phyloP scores from a whole-genome alignment of 441 rosid genomes.

The Monsonia emarginata region DNA sequence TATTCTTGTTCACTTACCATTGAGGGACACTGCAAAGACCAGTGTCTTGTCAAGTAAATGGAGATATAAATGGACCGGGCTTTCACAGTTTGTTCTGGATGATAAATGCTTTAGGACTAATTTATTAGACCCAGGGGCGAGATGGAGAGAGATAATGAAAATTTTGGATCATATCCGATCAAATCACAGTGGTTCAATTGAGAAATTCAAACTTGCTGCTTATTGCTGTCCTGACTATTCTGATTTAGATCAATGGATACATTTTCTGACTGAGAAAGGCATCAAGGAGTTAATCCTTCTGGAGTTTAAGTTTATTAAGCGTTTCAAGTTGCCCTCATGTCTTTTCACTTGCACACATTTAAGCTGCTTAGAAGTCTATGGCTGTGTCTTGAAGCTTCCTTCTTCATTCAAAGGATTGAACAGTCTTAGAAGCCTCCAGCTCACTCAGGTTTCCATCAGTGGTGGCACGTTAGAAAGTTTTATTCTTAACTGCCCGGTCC shows the following conservation, averaged over 20 bases:
- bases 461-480: conserved; percentile 19
- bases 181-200: conserved; percentile 19
- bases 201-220: conserved; percentile 23
- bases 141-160: conserved; percentile 20
- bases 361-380: conserved; percentile 16
- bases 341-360: conserved; percentile 24
- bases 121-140: neutral
- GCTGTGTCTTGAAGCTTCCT: conserved; percentile 24
- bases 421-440: conserved; percentile 21
- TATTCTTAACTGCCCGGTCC: conserved; percentile 22
- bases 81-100: conserved; percentile 22
- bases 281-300: conserved; percentile 13
- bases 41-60: conserved; percentile 27
- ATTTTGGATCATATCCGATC: conserved; percentile 18
- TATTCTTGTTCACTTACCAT: conserved; percentile 20
- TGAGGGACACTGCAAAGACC: conserved; percentile 25
- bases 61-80: conserved; percentile 21
- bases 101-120: conserved; percentile 17
- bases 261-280: conserved; percentile 18
- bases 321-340: conserved; percentile 21
- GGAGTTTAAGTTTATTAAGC: conserved; percentile 15
- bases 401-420: conserved; percentile 24
- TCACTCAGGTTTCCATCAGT: conserved; percentile 15
- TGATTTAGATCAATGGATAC: conserved; percentile 22
- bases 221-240: conserved; percentile 14